Conservation (phyloP, 805 yeast genomes). For the Candida loeiensis region DNA sequence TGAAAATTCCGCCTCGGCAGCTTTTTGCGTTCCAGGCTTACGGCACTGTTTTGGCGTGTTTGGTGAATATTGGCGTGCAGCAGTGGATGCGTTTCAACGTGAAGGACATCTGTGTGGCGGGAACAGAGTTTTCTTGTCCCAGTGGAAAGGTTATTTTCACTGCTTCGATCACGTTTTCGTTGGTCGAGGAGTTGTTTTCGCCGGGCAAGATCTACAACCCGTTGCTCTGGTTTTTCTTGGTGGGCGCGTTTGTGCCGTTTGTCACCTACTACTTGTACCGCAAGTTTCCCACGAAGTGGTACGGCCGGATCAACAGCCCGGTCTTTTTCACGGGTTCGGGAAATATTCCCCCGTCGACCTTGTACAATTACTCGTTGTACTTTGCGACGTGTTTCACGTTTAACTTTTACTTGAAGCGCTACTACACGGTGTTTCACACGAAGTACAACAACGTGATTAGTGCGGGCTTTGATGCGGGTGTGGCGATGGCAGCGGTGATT, state of each 20-base stretch:
- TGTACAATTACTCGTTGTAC: slow-evolving; percentile 17
- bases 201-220: slow-evolving; percentile 23
- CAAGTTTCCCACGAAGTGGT: slow-evolving; percentile 36
- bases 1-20: slow-evolving; percentile 39
- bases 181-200: slow-evolving; percentile 22
- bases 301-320: slow-evolving; percentile 17
- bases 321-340: slow-evolving; percentile 15
- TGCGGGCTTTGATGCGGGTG: slow-evolving; percentile 17
- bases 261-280: slow-evolving; percentile 36
- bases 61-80: slow-evolving; percentile 39
- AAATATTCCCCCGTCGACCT: slow-evolving; percentile 18
- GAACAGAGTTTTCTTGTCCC: slow-evolving; percentile 25
- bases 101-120: slow-evolving; percentile 25
- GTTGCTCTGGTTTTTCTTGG: slow-evolving; percentile 37
- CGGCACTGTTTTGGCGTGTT: slow-evolving; percentile 41
- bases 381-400: slow-evolving; percentile 15
- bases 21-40: slow-evolving; percentile 41
- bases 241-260: slow-evolving; percentile 36
- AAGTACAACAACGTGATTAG: slow-evolving; percentile 14
- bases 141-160: slow-evolving; percentile 39
- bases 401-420: slow-evolving; percentile 16
- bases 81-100: slow-evolving; percentile 40
- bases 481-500: slow-evolving; percentile 35
- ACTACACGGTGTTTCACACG: slow-evolving; percentile 13
- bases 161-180: slow-evolving; percentile 44